Evolutionary conservation across 2,329 filamentous ascomycete species (phyloP).

Genomic region (Coniosporium tulheliwenetii): DNA sequence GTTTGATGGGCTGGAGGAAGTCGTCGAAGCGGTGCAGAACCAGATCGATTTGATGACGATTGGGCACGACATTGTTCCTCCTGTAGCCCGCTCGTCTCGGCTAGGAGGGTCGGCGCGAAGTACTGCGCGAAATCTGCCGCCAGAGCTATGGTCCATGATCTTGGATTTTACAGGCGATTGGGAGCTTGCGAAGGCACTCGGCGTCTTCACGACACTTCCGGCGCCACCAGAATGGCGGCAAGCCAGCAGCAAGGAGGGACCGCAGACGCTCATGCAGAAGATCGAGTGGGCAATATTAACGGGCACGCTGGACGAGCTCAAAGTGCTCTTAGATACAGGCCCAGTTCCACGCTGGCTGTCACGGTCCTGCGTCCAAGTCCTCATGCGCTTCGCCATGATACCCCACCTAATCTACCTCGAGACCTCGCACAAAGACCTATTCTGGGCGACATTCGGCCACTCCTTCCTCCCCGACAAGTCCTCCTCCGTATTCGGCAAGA

Average conservation of each 20-base stretch:
- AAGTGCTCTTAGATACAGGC: constrained; percentile 51
- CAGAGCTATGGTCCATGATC: constrained; percentile 81
- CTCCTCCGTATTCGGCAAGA: constrained; percentile 70
- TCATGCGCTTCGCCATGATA: constrained; percentile 79
- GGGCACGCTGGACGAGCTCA: constrained; percentile 53
- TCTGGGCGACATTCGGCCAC: constrained; percentile 70
- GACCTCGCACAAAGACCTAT: constrained; percentile 53
- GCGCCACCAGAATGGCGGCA: constrained; percentile 59
- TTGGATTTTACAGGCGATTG: constrained; percentile 76
- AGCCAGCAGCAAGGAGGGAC: constrained; percentile 46
- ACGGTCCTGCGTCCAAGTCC: constrained; percentile 67
- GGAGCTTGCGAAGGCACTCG: constrained; percentile 72
- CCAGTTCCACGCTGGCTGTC: constrained; percentile 64
- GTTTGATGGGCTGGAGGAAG: constrained; percentile 48
- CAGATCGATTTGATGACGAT: constrained; percentile 61
- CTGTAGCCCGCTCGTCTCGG: constrained; percentile 12
- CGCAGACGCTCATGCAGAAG: constrained; percentile 58
- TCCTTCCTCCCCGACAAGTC: constrained; percentile 78
- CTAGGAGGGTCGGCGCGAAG: constrained; percentile 23
- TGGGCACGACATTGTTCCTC: constrained; percentile 50
- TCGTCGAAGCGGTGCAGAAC: constrained; percentile 61
- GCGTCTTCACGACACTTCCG: constrained; percentile 63
- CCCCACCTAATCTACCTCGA: constrained; percentile 62
- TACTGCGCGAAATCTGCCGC: constrained; percentile 40
- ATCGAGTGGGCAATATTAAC: constrained; percentile 77